Evolutionary conservation across 208 protist genomes (phyloP), one percentile per base, ranked within the genome.

Genomic region (Kentomonas sorsogonicus): DNA sequence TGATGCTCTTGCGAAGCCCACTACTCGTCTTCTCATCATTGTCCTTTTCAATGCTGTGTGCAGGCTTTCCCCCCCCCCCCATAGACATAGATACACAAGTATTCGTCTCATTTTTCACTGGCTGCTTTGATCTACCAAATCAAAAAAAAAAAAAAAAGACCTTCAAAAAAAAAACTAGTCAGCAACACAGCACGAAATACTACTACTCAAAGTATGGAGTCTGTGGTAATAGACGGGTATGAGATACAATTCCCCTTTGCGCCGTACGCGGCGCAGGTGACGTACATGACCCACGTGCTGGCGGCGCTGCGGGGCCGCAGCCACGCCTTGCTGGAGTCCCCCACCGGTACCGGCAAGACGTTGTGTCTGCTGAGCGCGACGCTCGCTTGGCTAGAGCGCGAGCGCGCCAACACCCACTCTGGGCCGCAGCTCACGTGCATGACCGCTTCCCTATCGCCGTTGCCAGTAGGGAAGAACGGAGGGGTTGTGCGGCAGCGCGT

Each of bases 291-390:
- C 13, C 74, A 74, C 55, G 93, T 98, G 25, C 79, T 98, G 13
- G 57, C 80, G 13, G 81, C 91, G n/a, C 80, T 98, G 3, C 63
- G 93, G 16, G 38, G 46, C 29, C 69, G 87, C 13, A 26, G 53
- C 16, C 91, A 99, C 75, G 97, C 94, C 6, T 69, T 99, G 40
- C 75, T 99, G 5, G 97, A 99, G 70, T 97, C 85, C 6, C 97
- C 97, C 1, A 99, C 97, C 0, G 97, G 97, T 16, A 99, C 97
- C 1, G 98, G 98, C 10, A 99, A 99, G 69, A 99, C 97, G 7
- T 69, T 99, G 10, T 97, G 89, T 57, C 68, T 99, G 29, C 74
- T 99, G n/a, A 98, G 96, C 61, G 82, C 94, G 13, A 76, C 85
- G 0, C 74, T 99, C 0, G 95, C 76, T 1, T 99, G 97, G 97